Evolutionary conservation across 768 basidiomycete species (phyloP).

Genomic region (Kwoniella sp.): DNA sequence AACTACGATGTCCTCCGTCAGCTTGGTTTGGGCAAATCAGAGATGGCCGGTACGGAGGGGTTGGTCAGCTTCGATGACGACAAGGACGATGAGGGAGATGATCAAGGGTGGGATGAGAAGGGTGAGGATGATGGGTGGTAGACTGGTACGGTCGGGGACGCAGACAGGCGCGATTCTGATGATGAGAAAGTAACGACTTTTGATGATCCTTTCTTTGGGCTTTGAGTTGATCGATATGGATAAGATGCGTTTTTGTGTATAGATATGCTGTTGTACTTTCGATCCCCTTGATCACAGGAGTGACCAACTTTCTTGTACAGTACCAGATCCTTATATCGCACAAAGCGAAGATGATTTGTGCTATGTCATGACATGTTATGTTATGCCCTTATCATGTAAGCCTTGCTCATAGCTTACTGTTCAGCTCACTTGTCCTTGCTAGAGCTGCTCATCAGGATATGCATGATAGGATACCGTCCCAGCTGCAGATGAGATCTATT

Average conservation of each 20-base stretch:
- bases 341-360: too few relatives aligned
- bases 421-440: too few relatives aligned
- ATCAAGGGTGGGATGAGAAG: conserved; percentile 16
- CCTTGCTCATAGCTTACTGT: too few relatives aligned
- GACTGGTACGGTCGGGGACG: not conserved
- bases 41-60: conserved; percentile 12
- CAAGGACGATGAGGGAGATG: conserved; percentile 30
- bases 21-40: conserved; percentile 18
- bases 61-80: conserved; percentile 30
- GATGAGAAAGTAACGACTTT: too few relatives aligned
- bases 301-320: too few relatives aligned
- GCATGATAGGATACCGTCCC: too few relatives aligned
- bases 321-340: too few relatives aligned
- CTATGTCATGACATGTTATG: too few relatives aligned
- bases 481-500: too few relatives aligned
- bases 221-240: not conserved
- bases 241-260: not conserved
- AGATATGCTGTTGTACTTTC: not conserved
- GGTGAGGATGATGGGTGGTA: conserved; percentile 10
- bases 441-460: too few relatives aligned
- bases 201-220: not conserved
- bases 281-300: too few relatives aligned
- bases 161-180: too few relatives aligned
- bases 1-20: conserved; percentile 36
- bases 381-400: not conserved